A percentile compares a stretch with the other conserved stretches of the same genome.
These are phyloP conservation scores for Blepharisma stoltei DNA, from an alignment of 73 alveolate genomes.

Conservation along the genomic window DNA sequence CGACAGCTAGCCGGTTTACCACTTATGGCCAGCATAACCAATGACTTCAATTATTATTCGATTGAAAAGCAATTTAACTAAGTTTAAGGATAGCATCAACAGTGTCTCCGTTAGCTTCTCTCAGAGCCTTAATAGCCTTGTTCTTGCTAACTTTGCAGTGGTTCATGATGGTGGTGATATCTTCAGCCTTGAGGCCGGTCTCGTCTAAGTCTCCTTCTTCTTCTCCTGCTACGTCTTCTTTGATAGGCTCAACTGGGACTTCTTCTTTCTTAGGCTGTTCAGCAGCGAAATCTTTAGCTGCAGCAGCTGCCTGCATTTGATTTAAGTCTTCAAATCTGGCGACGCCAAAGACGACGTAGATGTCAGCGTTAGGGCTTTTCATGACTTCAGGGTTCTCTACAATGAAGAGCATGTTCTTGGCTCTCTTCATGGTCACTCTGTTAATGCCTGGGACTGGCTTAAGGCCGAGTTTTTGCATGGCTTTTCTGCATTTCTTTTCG, in stretches of 20 bases:
- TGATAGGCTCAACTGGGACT: conserved; percentile 41
- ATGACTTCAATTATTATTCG: no score
- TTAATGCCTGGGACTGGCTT: conserved; percentile 85
- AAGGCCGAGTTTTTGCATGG: conserved; percentile 94
- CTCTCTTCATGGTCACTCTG: conserved; percentile 95
- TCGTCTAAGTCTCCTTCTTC: conserved; percentile 81
- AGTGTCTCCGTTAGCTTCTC: conserved; percentile 87
- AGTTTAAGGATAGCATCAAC: conserved; percentile 81
- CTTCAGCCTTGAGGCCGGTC: conserved; percentile 88
- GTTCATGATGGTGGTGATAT: conserved; percentile 92
- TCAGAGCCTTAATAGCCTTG: conserved; percentile 92
- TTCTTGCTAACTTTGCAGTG: conserved; percentile 86
- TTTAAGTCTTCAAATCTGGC: conserved; percentile 74
- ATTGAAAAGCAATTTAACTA: neutral
- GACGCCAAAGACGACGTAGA: conserved; percentile 89
- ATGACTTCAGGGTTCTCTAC: conserved; percentile 95
- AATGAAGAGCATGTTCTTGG: conserved; percentile 86
- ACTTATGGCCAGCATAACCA: no score
- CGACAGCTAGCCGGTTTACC: no score
- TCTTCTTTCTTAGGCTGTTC: conserved; percentile 33
- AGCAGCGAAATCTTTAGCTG: conserved; percentile 30
- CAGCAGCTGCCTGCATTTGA: conserved; percentile 45
- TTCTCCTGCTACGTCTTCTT: conserved; percentile 71
- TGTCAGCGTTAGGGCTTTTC: conserved; percentile 84
- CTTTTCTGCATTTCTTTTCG: conserved; percentile 95